These are phyloP conservation scores for Erucastrum elatum DNA, from an alignment of 345 rosid genomes.

Conservation along the genomic window DNA sequence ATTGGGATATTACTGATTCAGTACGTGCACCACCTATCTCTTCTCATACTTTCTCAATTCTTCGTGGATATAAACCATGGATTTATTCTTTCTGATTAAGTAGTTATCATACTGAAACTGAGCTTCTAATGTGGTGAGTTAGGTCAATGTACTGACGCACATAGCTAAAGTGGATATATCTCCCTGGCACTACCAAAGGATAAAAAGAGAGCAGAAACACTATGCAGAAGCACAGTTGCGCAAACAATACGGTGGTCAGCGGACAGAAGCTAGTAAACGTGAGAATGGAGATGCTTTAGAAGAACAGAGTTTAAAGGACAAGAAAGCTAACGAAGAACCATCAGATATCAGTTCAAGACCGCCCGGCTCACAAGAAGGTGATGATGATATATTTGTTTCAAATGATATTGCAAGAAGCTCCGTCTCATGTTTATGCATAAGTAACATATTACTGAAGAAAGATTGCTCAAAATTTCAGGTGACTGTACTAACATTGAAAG, in stretches of 20 bases:
- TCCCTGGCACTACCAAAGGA: neutral
- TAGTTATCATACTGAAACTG: neutral
- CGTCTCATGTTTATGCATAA: neutral
- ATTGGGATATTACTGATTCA: conserved; percentile 81
- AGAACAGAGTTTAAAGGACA: neutral
- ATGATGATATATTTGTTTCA: neutral
- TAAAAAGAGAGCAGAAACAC: neutral
- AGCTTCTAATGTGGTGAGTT: neutral
- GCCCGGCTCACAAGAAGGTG: neutral
- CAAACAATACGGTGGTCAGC: neutral
- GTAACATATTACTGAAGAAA: conserved; percentile 1
- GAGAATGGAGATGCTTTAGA: neutral
- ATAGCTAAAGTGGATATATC: conserved; percentile 22
- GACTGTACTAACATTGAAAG: neutral
- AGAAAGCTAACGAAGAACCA: neutral
- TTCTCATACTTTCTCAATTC: neutral
- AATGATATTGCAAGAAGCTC: conserved; percentile 16
- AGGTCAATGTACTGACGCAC: conserved; percentile 39
- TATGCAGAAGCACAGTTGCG: conserved; percentile 9
- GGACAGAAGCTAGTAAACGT: conserved; percentile 17
- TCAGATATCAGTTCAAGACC: conserved; percentile 2
- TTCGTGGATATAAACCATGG: neutral
- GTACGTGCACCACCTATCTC: conserved; percentile 34
- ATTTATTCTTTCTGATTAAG: neutral
- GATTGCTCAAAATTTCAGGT: neutral